Evolutionary conservation across 768 basidiomycete genomes (phyloP).

Genomic region (Leccinum arenicola): DNA sequence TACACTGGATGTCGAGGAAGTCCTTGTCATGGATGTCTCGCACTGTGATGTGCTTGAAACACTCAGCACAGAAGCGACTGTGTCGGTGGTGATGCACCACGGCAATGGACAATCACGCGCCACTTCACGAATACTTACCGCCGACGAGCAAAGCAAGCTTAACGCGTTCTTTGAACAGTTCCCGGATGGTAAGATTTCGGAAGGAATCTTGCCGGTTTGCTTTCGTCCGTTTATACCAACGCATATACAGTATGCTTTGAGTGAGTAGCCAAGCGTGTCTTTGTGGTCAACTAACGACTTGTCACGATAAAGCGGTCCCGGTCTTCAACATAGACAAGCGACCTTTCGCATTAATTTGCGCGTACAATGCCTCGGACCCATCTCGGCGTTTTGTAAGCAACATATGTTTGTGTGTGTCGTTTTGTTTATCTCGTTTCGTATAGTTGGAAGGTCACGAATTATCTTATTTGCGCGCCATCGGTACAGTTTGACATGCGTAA

Average conservation of each 20-base stretch:
- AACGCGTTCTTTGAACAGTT: constrained; percentile 74
- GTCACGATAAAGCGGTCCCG: constrained; percentile 64
- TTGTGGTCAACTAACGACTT: constrained; percentile 6
- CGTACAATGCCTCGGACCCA: constrained; percentile 83
- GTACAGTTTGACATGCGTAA: constrained; percentile 31
- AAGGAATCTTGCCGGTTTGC: constrained; percentile 80
- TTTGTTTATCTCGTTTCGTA: constrained; percentile 8
- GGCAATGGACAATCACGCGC: constrained; percentile 57
- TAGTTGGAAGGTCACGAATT: constrained; percentile 87
- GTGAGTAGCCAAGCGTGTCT: constrained; percentile 42
- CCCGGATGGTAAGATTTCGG: constrained; percentile 85
- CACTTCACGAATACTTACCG: constrained; percentile 53
- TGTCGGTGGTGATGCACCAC: constrained; percentile 69
- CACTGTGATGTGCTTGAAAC: constrained; percentile 86
- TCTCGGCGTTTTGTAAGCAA: constrained; percentile 72
- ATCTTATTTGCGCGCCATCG: constrained; percentile 89
- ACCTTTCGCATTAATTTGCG: constrained; percentile 87
- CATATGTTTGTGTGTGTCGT: not conserved
- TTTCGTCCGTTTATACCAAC: constrained; percentile 79
- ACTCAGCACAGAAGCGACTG: constrained; percentile 52
- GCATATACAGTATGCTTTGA: constrained; percentile 83
- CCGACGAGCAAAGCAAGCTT: constrained; percentile 74
- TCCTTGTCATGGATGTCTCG: constrained; percentile 88
- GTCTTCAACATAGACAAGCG: constrained; percentile 92
- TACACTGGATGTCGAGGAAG: constrained; percentile 90